Evolutionary conservation across 306 rosid genomes (phyloP).

Genomic region (Medicago lupulina): DNA sequence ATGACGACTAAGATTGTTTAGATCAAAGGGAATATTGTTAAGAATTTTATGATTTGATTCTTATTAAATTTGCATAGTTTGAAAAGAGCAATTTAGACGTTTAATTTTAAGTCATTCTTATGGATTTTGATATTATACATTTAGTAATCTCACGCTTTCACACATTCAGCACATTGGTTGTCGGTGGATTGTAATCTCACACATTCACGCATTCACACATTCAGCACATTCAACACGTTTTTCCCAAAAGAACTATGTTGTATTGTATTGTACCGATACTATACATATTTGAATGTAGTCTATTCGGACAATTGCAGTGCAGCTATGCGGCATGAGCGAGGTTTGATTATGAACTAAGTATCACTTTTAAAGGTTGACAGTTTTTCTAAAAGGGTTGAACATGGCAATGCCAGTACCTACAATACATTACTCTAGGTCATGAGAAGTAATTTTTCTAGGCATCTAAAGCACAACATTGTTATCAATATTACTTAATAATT

Average conservation of each 20-base stretch:
- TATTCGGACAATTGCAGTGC: background rate
- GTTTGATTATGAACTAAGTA: background rate
- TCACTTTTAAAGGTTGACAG: no score
- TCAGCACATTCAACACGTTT: background rate
- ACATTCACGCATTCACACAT: background rate
- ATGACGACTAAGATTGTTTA: constrained; percentile 2
- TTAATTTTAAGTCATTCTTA: background rate
- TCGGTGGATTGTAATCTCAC: background rate
- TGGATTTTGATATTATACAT: background rate
- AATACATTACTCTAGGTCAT: no score
- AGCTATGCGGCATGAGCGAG: background rate
- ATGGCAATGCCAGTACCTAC: no score
- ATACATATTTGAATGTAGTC: no score
- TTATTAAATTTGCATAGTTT: background rate
- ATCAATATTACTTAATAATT: no score
- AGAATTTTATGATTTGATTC: constrained; percentile 27
- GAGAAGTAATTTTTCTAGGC: no score
- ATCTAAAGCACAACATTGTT: no score
- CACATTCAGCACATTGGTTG: background rate
- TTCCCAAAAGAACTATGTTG: background rate
- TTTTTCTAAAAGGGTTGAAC: no score
- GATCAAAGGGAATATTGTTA: constrained; percentile 6
- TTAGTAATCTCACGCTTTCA: background rate
- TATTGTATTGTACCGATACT: no score
- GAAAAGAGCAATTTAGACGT: background rate